Conservation (phyloP, 2,329 filamentous ascomycete species). For the Incumbomyces lentus region DNA sequence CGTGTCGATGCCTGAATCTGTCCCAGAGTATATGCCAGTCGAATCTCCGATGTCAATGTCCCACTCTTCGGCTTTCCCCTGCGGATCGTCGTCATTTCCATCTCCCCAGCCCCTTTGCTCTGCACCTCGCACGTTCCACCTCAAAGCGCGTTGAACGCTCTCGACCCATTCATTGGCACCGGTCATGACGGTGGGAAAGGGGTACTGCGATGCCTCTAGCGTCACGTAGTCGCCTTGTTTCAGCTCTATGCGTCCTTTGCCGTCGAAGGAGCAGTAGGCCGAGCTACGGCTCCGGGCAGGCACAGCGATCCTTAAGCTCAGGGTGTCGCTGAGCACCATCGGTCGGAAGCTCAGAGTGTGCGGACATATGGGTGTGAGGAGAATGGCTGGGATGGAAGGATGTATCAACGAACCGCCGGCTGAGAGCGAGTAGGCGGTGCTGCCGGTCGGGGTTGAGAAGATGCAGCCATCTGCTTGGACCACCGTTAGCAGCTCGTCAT, state of each 20-base stretch:
- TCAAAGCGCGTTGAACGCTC: constrained; percentile 78
- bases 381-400: constrained; percentile 90
- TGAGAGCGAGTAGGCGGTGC: constrained; percentile 90
- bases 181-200: constrained; percentile 90
- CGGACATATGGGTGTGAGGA: constrained; percentile 93
- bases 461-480: constrained; percentile 97
- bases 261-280: constrained; percentile 94
- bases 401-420: constrained; percentile 92
- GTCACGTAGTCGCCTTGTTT: constrained; percentile 91
- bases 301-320: constrained; percentile 80
- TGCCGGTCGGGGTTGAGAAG: constrained; percentile 89
- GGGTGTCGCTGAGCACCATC: constrained; percentile 93
- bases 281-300: constrained; percentile 78
- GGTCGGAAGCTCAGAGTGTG: constrained; percentile 94
- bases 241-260: constrained; percentile 89
- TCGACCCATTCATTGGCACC: constrained; percentile 93
- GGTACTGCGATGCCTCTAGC: constrained; percentile 89
- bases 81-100: constrained; percentile 28
- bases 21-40: constrained; percentile 25
- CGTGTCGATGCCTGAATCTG: constrained; percentile 39
- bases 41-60: constrained; percentile 79
- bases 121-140: constrained; percentile 90
- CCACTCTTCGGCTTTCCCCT: constrained; percentile 53
- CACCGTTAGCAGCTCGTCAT: constrained; percentile 87
- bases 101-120: constrained; percentile 75